phyloP scores from a whole-genome alignment of 2,329 filamentous ascomycete genomes.

The Colletotrichum sp. region DNA sequence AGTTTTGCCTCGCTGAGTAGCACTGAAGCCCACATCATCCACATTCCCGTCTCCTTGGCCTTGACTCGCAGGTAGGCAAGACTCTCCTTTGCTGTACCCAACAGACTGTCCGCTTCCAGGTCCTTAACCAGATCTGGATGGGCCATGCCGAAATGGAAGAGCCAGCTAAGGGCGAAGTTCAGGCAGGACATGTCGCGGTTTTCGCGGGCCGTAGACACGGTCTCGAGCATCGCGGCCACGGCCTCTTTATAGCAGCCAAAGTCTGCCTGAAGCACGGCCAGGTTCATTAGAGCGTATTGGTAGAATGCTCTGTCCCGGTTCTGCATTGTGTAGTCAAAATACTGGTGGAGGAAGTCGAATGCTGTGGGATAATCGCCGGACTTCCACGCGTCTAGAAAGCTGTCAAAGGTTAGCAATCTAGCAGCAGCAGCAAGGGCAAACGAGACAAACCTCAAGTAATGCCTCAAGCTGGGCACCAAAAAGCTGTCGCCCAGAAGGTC shows the following conservation, averaged over 20 bases:
- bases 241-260: conserved; percentile 92
- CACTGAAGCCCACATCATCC: conserved; percentile 82
- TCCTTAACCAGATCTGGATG: conserved; percentile 77
- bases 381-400: conserved; percentile 91
- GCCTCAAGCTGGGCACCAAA: conserved; percentile 73
- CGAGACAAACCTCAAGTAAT: conserved; percentile 70
- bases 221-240: conserved; percentile 92
- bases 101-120: conserved; percentile 73
- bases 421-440: not conserved
- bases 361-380: conserved; percentile 88
- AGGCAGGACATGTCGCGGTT: conserved; percentile 91
- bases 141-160: conserved; percentile 90
- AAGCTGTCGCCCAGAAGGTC: conserved; percentile 70
- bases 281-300: conserved; percentile 91
- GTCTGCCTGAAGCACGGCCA: conserved; percentile 92
- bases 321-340: conserved; percentile 96
- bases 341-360: conserved; percentile 90
- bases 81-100: conserved; percentile 81
- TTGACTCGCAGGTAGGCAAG: conserved; percentile 84
- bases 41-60: conserved; percentile 86
- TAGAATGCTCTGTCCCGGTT: conserved; percentile 84
- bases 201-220: conserved; percentile 91
- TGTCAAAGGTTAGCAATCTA: conserved; percentile 35
- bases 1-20: conserved; percentile 86
- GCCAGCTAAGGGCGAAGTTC: conserved; percentile 95